Conservation (phyloP, 805 yeast genomes). For the Nakazawaea sp. region DNA sequence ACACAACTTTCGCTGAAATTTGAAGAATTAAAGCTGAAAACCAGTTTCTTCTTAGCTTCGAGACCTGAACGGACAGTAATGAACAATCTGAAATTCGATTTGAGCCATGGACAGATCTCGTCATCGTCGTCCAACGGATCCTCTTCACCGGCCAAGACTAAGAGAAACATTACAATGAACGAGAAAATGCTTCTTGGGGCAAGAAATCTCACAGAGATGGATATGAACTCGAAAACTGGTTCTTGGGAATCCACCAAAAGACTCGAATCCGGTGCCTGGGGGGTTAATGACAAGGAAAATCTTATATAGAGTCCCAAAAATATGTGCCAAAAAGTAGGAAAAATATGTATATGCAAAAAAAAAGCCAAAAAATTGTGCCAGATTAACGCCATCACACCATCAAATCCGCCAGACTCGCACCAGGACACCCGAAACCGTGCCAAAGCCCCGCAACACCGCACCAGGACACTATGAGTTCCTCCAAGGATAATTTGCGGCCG, state of each 20-base stretch:
- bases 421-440: not conserved
- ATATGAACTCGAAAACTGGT: not conserved
- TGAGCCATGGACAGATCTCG: not conserved
- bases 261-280: too few relatives aligned
- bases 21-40: conserved; percentile 7
- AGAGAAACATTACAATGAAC: conserved; percentile 7
- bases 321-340: not conserved
- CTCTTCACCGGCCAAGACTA: too few relatives aligned
- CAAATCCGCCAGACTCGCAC: not conserved
- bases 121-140: too few relatives aligned
- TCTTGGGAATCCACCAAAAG: not conserved
- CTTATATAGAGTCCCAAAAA: too few relatives aligned
- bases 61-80: conserved; percentile 2
- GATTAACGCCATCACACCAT: too few relatives aligned
- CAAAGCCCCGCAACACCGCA: too few relatives aligned
- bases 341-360: too few relatives aligned
- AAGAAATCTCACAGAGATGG: not conserved
- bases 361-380: too few relatives aligned
- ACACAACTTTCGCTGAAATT: conserved; percentile 2
- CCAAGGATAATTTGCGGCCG: conserved; percentile 19
- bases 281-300: too few relatives aligned
- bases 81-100: conserved; percentile 8
- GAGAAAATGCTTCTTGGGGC: conserved; percentile 6
- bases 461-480: conserved; percentile 2
- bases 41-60: not conserved